A percentile compares a stretch with the other conserved stretches of the same genome.
phyloP scores from a whole-genome alignment of 2,329 filamentous ascomycete species.

The Alternaria brassicae region DNA sequence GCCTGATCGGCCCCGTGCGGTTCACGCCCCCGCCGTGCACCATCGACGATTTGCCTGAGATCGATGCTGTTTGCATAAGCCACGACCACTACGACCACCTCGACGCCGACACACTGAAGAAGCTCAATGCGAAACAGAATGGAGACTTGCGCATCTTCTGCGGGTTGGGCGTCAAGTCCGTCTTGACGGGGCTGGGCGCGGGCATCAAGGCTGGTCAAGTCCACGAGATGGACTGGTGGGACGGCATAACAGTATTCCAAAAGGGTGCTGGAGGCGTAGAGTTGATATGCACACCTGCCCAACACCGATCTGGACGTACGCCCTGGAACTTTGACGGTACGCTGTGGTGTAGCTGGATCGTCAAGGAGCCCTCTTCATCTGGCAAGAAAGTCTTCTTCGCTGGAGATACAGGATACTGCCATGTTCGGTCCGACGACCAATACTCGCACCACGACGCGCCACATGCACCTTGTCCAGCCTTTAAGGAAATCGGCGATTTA shows the following conservation, averaged over 20 bases:
- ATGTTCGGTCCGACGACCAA: constrained; percentile 38
- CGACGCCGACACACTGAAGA: constrained; percentile 55
- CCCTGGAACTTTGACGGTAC: constrained; percentile 51
- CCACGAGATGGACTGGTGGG: constrained; percentile 61
- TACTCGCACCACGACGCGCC: constrained; percentile 43
- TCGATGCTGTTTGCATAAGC: constrained; percentile 61
- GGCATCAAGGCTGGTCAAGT: constrained; percentile 52
- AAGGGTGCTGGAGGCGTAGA: constrained; percentile 48
- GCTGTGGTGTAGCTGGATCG: constrained; percentile 59
- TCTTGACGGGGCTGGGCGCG: constrained; percentile 47
- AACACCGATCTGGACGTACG: constrained; percentile 56
- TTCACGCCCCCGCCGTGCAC: constrained; percentile 61
- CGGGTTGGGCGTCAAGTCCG: constrained; percentile 50
- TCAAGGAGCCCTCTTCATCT: constrained; percentile 39
- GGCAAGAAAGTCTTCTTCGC: constrained; percentile 56
- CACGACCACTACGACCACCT: constrained; percentile 67
- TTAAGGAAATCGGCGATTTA: constrained; percentile 55
- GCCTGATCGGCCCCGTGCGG: constrained; percentile 58
- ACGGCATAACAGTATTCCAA: constrained; percentile 48
- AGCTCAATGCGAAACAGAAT: constrained; percentile 49
- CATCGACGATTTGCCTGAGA: constrained; percentile 58
- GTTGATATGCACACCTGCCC: constrained; percentile 57
- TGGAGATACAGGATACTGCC: constrained; percentile 60
- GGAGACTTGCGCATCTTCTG: constrained; percentile 54
- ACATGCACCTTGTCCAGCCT: constrained; percentile 56